Evolutionary conservation across 163 green algal genomes (phyloP).

Genomic region (Scenedesmus sp.): DNA sequence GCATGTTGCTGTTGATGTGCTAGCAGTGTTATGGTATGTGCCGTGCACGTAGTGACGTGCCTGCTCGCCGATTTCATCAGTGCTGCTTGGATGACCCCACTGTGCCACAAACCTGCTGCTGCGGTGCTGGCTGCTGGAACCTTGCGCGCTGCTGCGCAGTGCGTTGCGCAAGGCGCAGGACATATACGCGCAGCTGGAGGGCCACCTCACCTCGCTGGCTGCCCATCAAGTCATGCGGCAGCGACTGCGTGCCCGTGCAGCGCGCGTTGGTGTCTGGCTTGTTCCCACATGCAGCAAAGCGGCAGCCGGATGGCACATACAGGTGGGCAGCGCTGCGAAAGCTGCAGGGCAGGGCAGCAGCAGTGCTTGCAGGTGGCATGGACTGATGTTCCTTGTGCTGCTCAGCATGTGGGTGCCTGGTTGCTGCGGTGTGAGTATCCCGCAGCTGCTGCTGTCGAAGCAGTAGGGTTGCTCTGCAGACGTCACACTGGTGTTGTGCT

Average conservation of each 20-base stretch:
- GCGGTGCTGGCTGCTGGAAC: not conserved
- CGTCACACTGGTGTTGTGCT: no score
- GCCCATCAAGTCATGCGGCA: constrained; percentile 56
- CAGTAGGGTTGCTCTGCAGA: no score
- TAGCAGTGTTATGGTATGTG: no score
- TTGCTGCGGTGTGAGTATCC: no score
- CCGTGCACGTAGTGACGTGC: no score
- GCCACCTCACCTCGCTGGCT: constrained; percentile 66
- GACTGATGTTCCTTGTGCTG: not conserved
- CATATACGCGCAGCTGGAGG: constrained; percentile 83
- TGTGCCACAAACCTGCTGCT: constrained; percentile 1
- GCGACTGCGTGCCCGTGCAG: constrained; percentile 65
- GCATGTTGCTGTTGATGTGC: no score
- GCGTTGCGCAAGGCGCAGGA: constrained; percentile 84
- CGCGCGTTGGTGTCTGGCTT: constrained; percentile 84
- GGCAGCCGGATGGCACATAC: constrained; percentile 74
- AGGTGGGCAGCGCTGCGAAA: not conserved
- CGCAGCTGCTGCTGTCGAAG: no score
- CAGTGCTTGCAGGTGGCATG: no score
- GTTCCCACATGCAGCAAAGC: constrained; percentile 87
- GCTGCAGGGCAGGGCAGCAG: not conserved
- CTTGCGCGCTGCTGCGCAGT: constrained; percentile 64
- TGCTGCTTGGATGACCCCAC: no score
- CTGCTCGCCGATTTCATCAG: no score
- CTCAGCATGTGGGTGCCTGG: no score